These are phyloP conservation scores for Colletotrichum sp. DNA, from an alignment of 2,329 filamentous ascomycete genomes.

Conservation along the genomic window DNA sequence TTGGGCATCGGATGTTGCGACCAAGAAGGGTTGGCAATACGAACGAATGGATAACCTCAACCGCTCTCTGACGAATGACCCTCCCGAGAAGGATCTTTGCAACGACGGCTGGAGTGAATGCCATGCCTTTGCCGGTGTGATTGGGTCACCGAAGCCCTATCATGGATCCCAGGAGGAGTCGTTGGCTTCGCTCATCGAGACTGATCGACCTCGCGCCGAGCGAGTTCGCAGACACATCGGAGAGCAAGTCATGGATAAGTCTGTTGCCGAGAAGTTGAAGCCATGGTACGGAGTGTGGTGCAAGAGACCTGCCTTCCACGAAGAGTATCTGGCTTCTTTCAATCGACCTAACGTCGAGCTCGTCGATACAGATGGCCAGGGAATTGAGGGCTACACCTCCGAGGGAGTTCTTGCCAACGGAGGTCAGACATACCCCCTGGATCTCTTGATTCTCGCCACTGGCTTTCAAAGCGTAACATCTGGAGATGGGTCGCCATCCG, in stretches of 20 bases:
- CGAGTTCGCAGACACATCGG: slow-evolving; percentile 48
- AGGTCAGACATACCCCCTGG: slow-evolving; percentile 49
- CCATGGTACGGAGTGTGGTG: slow-evolving; percentile 66
- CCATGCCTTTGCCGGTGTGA: slow-evolving; percentile 36
- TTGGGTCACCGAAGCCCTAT: slow-evolving; percentile 44
- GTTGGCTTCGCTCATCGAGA: slow-evolving; percentile 38
- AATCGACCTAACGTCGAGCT: slow-evolving; percentile 63
- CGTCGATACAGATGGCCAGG: slow-evolving; percentile 61
- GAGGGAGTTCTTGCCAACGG: slow-evolving; percentile 46
- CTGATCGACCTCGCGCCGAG: slow-evolving; percentile 47
- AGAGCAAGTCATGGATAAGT: slow-evolving; percentile 51
- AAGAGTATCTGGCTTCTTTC: slow-evolving; percentile 62
- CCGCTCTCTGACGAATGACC: slow-evolving; percentile 39
- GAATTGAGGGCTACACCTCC: slow-evolving; percentile 49
- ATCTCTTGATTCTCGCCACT: slow-evolving; percentile 42
- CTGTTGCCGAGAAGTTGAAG: slow-evolving; percentile 56
- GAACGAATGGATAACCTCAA: slow-evolving; percentile 40
- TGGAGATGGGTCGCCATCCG: slow-evolving; percentile 6
- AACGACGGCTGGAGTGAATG: slow-evolving; percentile 50
- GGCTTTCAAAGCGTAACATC: slow-evolving; percentile 34
- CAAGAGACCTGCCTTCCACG: slow-evolving; percentile 67
- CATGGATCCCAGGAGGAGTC: slow-evolving; percentile 33
- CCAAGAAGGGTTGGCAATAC: slow-evolving; percentile 52
- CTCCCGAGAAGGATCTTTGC: slow-evolving; percentile 41
- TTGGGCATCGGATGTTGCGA: slow-evolving; percentile 34